A percentile compares a stretch with the other conserved stretches of the same genome.
Conservation (phyloP, 768 basidiomycete species). For the Leccinum arenicola region DNA sequence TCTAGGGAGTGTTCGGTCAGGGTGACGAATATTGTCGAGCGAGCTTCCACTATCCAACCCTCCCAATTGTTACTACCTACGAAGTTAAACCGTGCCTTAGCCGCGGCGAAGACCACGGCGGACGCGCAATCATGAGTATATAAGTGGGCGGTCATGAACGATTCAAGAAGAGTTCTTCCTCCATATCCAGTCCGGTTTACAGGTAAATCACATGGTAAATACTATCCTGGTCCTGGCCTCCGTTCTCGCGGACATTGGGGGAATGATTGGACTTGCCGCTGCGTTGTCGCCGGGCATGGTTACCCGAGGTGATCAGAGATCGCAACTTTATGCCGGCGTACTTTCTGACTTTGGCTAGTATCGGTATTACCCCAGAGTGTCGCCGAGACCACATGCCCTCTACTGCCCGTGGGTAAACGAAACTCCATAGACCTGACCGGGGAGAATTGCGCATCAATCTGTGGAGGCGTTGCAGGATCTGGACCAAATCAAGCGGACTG, state of each 20-base stretch:
- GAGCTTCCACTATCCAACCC: not conserved
- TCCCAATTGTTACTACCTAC: not conserved
- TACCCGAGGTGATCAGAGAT: not conserved
- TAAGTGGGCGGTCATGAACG: not conserved
- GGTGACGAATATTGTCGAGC: not conserved
- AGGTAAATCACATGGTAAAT: not conserved
- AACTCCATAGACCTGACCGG: not conserved
- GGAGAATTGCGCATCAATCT: not conserved
- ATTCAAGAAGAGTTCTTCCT: not conserved
- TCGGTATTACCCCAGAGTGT: not conserved
- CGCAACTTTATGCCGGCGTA: not conserved
- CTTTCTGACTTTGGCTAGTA: not conserved
- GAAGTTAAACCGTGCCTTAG: not conserved
- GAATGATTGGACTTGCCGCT: not conserved
- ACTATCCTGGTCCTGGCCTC: not conserved
- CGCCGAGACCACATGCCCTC: not conserved
- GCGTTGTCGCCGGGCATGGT: not conserved
- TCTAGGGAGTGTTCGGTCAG: not conserved
- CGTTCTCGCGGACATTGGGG: not conserved
- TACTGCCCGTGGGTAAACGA: not conserved
- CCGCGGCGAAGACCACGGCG: not conserved
- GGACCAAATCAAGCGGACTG: slow-evolving; percentile 10
- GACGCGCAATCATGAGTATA: not conserved
- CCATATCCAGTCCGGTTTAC: not conserved
- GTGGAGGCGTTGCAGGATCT: not conserved